A percentile compares a stretch with the other conserved stretches of the same genome.
These are phyloP conservation scores for Pythium plurisporium DNA, from an alignment of 352 stramenopile species.

Conservation along the genomic window DNA sequence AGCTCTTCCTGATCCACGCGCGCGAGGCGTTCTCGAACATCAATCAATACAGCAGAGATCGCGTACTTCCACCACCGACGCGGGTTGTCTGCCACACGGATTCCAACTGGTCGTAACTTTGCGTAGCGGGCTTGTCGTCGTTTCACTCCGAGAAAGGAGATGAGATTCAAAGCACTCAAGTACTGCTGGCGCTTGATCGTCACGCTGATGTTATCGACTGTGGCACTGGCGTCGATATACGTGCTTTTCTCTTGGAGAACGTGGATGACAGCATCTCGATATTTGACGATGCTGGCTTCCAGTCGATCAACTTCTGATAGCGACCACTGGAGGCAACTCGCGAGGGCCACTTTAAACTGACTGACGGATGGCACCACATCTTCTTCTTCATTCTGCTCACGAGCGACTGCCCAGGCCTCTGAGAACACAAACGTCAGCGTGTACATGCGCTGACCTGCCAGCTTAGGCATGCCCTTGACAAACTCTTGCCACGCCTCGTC, in stretches of 20 bases:
- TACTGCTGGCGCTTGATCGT: conserved; percentile 66
- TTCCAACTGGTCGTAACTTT: conserved; percentile 42
- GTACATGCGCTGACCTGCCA: conserved; percentile 71
- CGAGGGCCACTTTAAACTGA: conserved; percentile 69
- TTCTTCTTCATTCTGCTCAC: conserved; percentile 71
- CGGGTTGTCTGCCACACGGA: conserved; percentile 43
- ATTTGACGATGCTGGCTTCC: conserved; percentile 54
- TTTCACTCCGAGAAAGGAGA: conserved; percentile 67
- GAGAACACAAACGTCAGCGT: conserved; percentile 83
- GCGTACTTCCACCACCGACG: conserved; percentile 72
- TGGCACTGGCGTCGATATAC: conserved; percentile 74
- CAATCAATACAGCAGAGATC: conserved; percentile 64
- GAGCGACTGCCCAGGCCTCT: conserved; percentile 74
- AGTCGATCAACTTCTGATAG: conserved; percentile 54
- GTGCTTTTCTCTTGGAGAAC: conserved; percentile 86
- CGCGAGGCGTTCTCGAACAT: conserved; percentile 64
- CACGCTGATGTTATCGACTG: conserved; percentile 72
- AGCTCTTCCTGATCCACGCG: conserved; percentile 63
- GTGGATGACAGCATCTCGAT: conserved; percentile 74
- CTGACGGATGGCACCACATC: conserved; percentile 63
- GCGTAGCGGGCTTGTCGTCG: conserved; percentile 56
- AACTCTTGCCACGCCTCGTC: conserved; percentile 70
- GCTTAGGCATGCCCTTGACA: conserved; percentile 59
- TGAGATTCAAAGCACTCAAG: conserved; percentile 60
- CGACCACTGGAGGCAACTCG: conserved; percentile 77